These are phyloP conservation scores for Fusarium sororula DNA, from an alignment of 2,329 filamentous ascomycete species.

Conservation along the genomic window DNA sequence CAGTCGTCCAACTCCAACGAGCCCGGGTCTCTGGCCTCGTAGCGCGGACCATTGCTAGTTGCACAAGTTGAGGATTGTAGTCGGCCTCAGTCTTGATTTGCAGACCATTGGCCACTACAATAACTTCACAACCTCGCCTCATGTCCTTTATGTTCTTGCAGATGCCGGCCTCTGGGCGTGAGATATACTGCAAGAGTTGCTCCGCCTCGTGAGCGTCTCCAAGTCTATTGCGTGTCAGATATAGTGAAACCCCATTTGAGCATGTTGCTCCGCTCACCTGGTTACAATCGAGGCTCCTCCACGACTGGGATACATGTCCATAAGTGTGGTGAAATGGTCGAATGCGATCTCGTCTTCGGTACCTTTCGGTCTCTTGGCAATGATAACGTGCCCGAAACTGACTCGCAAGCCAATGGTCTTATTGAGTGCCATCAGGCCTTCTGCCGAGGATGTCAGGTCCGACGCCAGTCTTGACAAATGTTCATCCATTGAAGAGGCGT, in stretches of 20 bases:
- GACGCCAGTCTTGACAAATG: constrained; percentile 31
- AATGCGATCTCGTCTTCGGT: constrained; percentile 36
- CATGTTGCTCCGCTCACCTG: constrained; percentile 33
- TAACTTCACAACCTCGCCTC: constrained; percentile 31
- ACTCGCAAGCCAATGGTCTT: constrained; percentile 45
- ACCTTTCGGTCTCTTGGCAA: constrained; percentile 41
- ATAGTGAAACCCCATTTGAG: not conserved
- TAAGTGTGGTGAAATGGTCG: constrained; percentile 38
- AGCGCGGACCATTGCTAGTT: constrained; percentile 38
- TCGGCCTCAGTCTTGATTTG: constrained; percentile 38
- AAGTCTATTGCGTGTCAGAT: constrained; percentile 31
- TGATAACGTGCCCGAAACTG: constrained; percentile 45
- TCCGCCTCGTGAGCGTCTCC: constrained; percentile 16
- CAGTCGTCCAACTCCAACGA: constrained; percentile 46
- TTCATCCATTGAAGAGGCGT: constrained; percentile 22
- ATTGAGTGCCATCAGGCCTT: constrained; percentile 39
- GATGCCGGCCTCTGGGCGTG: constrained; percentile 15
- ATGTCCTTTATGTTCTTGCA: constrained; percentile 21
- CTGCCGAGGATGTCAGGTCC: constrained; percentile 33
- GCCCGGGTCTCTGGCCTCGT: constrained; percentile 32
- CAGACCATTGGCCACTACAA: constrained; percentile 24
- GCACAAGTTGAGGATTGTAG: constrained; percentile 1
- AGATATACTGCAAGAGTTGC: constrained; percentile 25
- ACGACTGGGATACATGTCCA: constrained; percentile 41
- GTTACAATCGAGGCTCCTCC: constrained; percentile 44